These are phyloP conservation scores for Podila minutissima DNA, from an alignment of 192 early-diverging fungal species.

Conservation along the genomic window DNA sequence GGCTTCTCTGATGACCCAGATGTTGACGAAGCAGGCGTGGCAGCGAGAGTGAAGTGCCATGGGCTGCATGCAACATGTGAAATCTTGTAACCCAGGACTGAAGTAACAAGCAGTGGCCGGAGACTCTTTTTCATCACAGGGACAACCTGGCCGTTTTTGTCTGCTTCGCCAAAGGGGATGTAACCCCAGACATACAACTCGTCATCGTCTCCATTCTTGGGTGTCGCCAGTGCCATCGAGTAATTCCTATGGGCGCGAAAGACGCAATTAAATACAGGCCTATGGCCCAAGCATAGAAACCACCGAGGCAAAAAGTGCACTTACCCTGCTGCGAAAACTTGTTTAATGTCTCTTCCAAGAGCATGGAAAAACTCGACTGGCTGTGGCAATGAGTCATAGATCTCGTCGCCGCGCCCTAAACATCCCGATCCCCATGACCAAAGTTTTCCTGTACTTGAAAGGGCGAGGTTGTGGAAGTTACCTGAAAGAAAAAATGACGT, in stretches of 20 bases:
- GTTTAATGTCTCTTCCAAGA: slow-evolving; percentile 31
- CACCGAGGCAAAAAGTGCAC: not conserved
- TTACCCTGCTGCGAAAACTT: slow-evolving; percentile 49
- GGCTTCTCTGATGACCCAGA: slow-evolving; percentile 11
- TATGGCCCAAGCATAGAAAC: not conserved
- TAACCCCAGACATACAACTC: slow-evolving; percentile 52
- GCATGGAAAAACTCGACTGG: slow-evolving; percentile 50
- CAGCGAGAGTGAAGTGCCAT: slow-evolving; percentile 47
- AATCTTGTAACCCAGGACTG: slow-evolving; percentile 46
- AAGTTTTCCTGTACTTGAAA: slow-evolving; percentile 36
- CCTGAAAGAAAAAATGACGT: slow-evolving; percentile 7
- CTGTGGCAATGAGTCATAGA: slow-evolving; percentile 47
- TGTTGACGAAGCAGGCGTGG: slow-evolving; percentile 4
- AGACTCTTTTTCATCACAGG: slow-evolving; percentile 44
- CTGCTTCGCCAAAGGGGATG: slow-evolving; percentile 42
- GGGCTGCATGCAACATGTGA: slow-evolving; percentile 47
- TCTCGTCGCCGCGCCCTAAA: slow-evolving; percentile 42
- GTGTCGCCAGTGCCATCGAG: slow-evolving; percentile 31
- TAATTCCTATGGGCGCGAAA: slow-evolving; percentile 20
- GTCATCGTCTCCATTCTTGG: slow-evolving; percentile 37
- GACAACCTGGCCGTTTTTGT: slow-evolving; percentile 14
- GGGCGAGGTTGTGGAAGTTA: slow-evolving; percentile 45
- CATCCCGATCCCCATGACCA: slow-evolving; percentile 53
- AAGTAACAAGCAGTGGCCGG: slow-evolving; percentile 38
- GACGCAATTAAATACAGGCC: too few relatives aligned